Conservation (phyloP, 2,329 filamentous ascomycete species). For the Teratosphaeria destructans region DNA sequence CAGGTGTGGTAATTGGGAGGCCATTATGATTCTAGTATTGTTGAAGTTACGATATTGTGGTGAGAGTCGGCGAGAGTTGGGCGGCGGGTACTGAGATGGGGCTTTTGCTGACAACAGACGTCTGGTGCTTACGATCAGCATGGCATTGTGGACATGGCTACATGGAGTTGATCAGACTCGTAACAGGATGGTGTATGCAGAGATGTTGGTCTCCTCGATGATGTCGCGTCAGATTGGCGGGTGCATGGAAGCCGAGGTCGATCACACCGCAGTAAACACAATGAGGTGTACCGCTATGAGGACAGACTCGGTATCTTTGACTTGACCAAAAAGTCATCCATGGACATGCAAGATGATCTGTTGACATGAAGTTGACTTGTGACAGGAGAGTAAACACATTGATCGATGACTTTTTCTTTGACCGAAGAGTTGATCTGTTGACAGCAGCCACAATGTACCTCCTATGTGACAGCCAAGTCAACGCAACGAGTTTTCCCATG, state of each 20-base stretch:
- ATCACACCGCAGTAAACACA: neutral
- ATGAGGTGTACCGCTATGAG: neutral
- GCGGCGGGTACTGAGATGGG: neutral
- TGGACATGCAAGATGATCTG: too few relatives aligned
- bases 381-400: too few relatives aligned
- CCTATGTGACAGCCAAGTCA: neutral
- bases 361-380: too few relatives aligned
- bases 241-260: neutral
- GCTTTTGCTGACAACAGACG: neutral
- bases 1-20: conserved; percentile 45
- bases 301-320: neutral
- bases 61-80: neutral
- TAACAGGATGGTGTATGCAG: too few relatives aligned
- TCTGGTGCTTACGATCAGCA: neutral
- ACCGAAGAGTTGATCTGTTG: neutral
- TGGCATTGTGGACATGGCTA: neutral
- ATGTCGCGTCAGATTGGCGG: neutral
- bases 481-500: neutral
- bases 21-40: neutral
- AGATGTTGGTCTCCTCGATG: too few relatives aligned
- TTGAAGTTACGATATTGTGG: neutral
- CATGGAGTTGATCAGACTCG: neutral
- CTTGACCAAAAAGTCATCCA: neutral
- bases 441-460: neutral
- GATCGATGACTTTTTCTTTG: too few relatives aligned